phyloP scores from a whole-genome alignment of 2,329 filamentous ascomycete genomes.

The Paradendryphiella salina region DNA sequence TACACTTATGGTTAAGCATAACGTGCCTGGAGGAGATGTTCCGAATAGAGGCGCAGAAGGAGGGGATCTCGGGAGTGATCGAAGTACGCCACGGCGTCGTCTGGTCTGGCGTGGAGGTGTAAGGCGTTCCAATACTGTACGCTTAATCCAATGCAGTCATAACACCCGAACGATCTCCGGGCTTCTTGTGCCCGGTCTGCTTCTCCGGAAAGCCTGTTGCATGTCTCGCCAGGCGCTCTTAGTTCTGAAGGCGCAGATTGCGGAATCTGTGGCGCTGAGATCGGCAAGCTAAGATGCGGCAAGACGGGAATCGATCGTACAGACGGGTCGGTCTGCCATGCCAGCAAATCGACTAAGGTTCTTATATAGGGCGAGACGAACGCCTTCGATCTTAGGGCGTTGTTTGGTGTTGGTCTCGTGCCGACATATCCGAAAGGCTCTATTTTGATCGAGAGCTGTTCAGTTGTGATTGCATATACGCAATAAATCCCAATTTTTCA shows the following conservation, averaged over 20 bases:
- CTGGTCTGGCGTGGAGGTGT: neutral
- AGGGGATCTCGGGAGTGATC: neutral
- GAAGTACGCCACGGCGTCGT: neutral
- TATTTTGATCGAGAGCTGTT: neutral
- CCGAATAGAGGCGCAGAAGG: neutral
- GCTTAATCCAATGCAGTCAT: neutral
- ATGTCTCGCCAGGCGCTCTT: neutral
- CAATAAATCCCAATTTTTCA: neutral
- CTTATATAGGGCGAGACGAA: neutral
- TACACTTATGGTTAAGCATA: constrained; percentile 32
- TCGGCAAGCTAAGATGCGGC: neutral
- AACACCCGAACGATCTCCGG: neutral
- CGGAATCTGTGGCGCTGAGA: neutral
- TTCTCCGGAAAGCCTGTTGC: too few relatives aligned
- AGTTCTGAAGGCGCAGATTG: neutral
- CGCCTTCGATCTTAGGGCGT: neutral
- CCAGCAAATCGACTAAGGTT: neutral
- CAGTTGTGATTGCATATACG: neutral
- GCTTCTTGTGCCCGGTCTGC: neutral
- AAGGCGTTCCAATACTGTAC: constrained; percentile 3
- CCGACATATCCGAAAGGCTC: neutral
- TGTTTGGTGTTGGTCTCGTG: neutral
- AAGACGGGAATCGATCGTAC: neutral
- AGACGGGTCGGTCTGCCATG: neutral
- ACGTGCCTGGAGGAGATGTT: neutral